Conservation (phyloP, 2,329 filamentous ascomycete species). For the Diplodia corticola region DNA sequence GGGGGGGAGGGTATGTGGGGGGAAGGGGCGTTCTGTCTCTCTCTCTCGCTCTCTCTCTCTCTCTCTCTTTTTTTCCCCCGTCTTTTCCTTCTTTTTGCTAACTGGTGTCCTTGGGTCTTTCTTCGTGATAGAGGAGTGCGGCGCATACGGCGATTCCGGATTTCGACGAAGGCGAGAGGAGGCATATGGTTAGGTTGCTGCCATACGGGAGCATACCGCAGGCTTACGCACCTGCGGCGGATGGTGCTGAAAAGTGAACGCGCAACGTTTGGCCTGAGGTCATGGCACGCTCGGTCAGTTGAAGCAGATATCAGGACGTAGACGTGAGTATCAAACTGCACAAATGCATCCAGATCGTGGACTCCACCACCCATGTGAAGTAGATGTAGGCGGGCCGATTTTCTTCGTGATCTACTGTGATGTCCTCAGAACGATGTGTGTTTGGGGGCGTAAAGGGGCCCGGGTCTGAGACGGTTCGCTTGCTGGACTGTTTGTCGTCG, state of each 20-base stretch:
- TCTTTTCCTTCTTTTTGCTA: neutral
- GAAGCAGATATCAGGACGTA: no score
- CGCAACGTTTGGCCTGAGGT: no score
- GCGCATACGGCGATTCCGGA: conserved; percentile 18
- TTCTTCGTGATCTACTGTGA: no score
- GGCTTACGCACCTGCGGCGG: neutral
- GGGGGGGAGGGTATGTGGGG: no score
- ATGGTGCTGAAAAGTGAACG: neutral
- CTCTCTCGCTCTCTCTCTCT: neutral
- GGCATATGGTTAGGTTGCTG: conserved; percentile 14
- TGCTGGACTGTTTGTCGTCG: neutral
- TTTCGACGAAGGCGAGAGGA: conserved; percentile 6
- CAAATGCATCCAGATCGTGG: no score
- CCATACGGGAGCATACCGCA: conserved; percentile 9
- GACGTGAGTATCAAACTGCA: no score
- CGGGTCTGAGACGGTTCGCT: neutral
- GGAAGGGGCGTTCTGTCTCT: no score
- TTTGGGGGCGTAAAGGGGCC: neutral
- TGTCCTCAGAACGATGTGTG: neutral
- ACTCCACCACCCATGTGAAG: no score
- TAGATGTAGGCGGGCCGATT: no score
- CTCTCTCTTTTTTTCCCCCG: neutral
- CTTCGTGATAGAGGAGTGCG: neutral
- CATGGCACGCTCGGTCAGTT: no score
- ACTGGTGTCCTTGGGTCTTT: neutral